Conservation (phyloP, 352 stramenopile species). For the Phytophthora constricta region DNA sequence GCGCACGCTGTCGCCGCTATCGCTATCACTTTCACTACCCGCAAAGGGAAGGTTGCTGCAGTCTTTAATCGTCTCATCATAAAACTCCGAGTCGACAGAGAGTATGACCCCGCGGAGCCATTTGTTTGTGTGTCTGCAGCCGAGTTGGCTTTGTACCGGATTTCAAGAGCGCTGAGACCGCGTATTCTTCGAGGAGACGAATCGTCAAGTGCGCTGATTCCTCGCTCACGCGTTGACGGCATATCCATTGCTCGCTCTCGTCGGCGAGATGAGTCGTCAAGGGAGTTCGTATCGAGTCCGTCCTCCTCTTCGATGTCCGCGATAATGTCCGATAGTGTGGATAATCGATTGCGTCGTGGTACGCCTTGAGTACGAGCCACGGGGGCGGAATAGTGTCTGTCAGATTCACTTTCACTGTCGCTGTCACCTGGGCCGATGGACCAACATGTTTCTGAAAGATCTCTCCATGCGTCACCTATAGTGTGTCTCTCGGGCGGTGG, state of each 20-base stretch:
- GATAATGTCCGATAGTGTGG: slow-evolving; percentile 24
- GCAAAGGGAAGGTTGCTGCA: slow-evolving; percentile 27
- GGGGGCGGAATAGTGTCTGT: slow-evolving; percentile 8
- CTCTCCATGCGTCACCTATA: slow-evolving; percentile 23
- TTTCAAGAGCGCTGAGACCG: slow-evolving; percentile 28
- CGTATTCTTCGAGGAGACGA: slow-evolving; percentile 31
- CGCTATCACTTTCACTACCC: slow-evolving; percentile 21
- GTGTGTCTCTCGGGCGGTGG: neutral
- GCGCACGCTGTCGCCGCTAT: slow-evolving; percentile 24
- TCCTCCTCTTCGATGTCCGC: slow-evolving; percentile 3
- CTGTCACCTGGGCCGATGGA: slow-evolving; percentile 43
- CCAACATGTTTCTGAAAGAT: slow-evolving; percentile 41
- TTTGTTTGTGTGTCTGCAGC: slow-evolving; percentile 19
- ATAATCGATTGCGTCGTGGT: slow-evolving; percentile 18
- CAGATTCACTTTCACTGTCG: slow-evolving; percentile 27
- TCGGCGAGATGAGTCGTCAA: slow-evolving; percentile 31
- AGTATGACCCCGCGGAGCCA: slow-evolving; percentile 26
- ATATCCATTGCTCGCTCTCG: slow-evolving; percentile 13
- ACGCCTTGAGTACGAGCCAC: neutral
- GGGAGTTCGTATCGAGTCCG: slow-evolving; percentile 9
- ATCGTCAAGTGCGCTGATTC: slow-evolving; percentile 25
- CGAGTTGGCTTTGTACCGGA: slow-evolving; percentile 15
- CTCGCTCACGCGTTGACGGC: slow-evolving; percentile 17
- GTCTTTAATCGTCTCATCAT: slow-evolving; percentile 35
- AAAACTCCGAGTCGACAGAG: slow-evolving; percentile 35